Percentiles rank a stretch among this genome's conserved stretches.
Evolutionary conservation across 352 stramenopile species (phyloP).

Genomic region (Phytophthora tentaculata): DNA sequence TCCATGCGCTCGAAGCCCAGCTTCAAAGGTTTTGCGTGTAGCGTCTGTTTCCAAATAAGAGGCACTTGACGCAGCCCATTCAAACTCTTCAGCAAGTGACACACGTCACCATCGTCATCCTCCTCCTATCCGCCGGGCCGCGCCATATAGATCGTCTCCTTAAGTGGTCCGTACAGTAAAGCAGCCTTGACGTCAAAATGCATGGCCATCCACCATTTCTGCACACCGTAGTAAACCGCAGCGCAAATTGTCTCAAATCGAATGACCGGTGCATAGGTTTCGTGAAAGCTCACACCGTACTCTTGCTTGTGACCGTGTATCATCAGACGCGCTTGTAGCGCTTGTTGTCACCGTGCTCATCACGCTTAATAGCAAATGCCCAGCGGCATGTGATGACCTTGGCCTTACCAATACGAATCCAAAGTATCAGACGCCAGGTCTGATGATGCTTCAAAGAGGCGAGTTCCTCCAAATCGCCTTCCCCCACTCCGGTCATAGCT

Average conservation of each 20-base stretch:
- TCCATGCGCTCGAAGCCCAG: constrained; percentile 3
- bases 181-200: constrained; percentile 26
- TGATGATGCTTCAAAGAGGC: background rate
- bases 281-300: constrained; percentile 20
- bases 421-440: constrained; percentile 8
- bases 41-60: constrained; percentile 14
- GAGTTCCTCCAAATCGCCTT: constrained; percentile 2
- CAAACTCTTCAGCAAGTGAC: too few species aligned
- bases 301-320: constrained; percentile 28
- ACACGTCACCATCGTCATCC: background rate
- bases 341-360: constrained; percentile 14
- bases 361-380: constrained; percentile 19
- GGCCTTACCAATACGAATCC: background rate
- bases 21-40: background rate
- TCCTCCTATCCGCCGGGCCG: background rate
- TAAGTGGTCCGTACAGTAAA: constrained; percentile 12
- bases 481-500: background rate
- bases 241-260: constrained; percentile 21
- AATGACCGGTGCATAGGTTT: constrained; percentile 29
- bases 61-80: constrained; percentile 7
- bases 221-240: constrained; percentile 21
- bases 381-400: constrained; percentile 15
- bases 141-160: constrained; percentile 13
- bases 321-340: constrained; percentile 22
- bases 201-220: constrained; percentile 4